Evolutionary conservation across 192 early-diverging fungal species (phyloP).

Genomic region (Podila epicladia): DNA sequence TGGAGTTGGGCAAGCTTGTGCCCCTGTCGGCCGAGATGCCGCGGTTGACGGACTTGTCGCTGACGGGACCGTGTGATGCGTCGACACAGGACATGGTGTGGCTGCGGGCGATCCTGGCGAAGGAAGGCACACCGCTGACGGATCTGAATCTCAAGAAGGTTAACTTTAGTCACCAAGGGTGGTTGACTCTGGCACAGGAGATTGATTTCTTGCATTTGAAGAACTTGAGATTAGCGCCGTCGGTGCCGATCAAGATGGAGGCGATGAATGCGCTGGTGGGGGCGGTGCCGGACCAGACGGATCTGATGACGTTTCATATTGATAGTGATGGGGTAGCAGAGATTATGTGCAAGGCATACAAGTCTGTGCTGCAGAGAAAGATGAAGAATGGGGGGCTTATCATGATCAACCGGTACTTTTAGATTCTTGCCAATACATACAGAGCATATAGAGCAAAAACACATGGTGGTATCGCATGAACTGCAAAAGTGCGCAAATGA

Average conservation of each 20-base stretch:
- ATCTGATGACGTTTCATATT: background rate
- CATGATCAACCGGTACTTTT: constrained; percentile 1
- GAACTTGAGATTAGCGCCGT: constrained; percentile 26
- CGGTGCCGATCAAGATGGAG: constrained; percentile 22
- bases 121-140: constrained; percentile 7
- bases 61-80: constrained; percentile 21
- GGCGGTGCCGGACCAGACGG: constrained; percentile 15
- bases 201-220: constrained; percentile 21
- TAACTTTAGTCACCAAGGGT: constrained; percentile 37
- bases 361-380: background rate
- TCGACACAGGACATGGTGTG: constrained; percentile 26
- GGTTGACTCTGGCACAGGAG: constrained; percentile 44
- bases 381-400: background rate
- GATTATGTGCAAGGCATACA: background rate
- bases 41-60: constrained; percentile 7
- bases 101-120: constrained; percentile 18
- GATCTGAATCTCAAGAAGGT: constrained; percentile 25
- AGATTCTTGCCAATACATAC: too few relatives aligned
- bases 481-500: too few relatives aligned
- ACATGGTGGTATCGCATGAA: too few relatives aligned
- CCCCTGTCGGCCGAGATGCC: constrained; percentile 13
- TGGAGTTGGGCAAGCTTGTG: constrained; percentile 23
- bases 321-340: background rate
- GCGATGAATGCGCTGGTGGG: constrained; percentile 21
- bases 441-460: too few relatives aligned